Conservation (phyloP, 2,329 filamentous ascomycete species). For the Trichoderma sp. region DNA sequence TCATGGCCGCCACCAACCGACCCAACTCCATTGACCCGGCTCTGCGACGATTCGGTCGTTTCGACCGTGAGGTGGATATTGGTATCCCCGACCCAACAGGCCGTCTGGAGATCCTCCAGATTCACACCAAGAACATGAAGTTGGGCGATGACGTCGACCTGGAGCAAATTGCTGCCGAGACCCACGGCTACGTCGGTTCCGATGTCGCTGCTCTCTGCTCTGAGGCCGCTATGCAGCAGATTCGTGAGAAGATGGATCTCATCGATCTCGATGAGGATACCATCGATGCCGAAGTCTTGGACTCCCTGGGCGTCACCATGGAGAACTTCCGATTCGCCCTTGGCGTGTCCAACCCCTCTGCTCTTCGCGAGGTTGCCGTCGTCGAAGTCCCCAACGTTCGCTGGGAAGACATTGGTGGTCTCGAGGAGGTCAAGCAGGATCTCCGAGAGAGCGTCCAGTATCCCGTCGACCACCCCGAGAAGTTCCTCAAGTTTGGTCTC, state of each 20-base stretch:
- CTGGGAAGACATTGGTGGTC: constrained; percentile 99
- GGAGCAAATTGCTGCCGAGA: constrained; percentile 95
- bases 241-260: constrained; percentile 99
- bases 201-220: constrained; percentile 98
- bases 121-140: constrained; percentile 99
- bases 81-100: constrained; percentile 97
- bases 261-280: constrained; percentile 99
- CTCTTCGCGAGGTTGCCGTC: constrained; percentile 96
- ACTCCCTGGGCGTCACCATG: constrained; percentile 98
- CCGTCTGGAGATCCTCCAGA: constrained; percentile 97
- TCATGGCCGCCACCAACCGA: constrained; percentile 98
- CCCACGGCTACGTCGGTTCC: constrained; percentile 97
- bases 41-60: constrained; percentile 95
- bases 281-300: constrained; percentile 96
- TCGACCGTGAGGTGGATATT: constrained; percentile 98
- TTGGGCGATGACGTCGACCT: constrained; percentile 94
- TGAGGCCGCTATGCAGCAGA: constrained; percentile 99
- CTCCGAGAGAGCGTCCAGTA: constrained; percentile 99
- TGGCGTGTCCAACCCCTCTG: constrained; percentile 97
- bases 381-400: constrained; percentile 99
- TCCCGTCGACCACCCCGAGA: constrained; percentile 98
- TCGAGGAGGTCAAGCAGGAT: constrained; percentile 98
- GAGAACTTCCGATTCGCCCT: constrained; percentile 99
- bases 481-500: constrained; percentile 99
- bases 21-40: constrained; percentile 99